Evolutionary conservation across 805 yeast genomes (phyloP).

Genomic region (Phaffomyces opuntiae): DNA sequence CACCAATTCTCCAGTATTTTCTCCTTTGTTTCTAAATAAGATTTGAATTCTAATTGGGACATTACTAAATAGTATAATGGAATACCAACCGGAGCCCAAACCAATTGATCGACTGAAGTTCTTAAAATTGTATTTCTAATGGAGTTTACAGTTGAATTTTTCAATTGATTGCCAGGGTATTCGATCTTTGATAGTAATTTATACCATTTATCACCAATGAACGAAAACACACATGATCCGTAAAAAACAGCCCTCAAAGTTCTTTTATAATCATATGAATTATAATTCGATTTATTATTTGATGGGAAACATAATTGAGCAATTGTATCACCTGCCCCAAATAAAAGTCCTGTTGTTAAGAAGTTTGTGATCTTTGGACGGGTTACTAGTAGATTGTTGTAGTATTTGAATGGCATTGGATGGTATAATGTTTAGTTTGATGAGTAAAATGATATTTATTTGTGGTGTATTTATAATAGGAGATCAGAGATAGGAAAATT

Average conservation of each 20-base stretch:
- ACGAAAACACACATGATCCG: slow-evolving; percentile 71
- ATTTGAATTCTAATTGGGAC: slow-evolving; percentile 56
- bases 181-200: slow-evolving; percentile 38
- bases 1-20: slow-evolving; percentile 48
- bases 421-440: no score
- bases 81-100: slow-evolving; percentile 73
- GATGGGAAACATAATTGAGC: slow-evolving; percentile 44
- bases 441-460: no score
- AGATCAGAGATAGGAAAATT: no score
- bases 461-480: no score
- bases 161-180: slow-evolving; percentile 26
- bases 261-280: slow-evolving; percentile 42
- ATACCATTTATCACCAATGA: slow-evolving; percentile 71
- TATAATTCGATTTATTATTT: slow-evolving; percentile 17
- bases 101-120: slow-evolving; percentile 63
- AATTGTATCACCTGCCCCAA: slow-evolving; percentile 68
- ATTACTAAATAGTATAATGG: slow-evolving; percentile 66
- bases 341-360: slow-evolving; percentile 48
- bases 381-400: neutral
- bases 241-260: slow-evolving; percentile 59
- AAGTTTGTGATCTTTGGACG: slow-evolving; percentile 51
- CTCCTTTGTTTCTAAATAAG: slow-evolving; percentile 30
- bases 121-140: slow-evolving; percentile 35
- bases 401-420: neutral
- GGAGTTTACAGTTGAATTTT: slow-evolving; percentile 14